These are phyloP conservation scores for Eucalyptus cloeziana DNA, from an alignment of 345 rosid species.

Conservation along the genomic window DNA sequence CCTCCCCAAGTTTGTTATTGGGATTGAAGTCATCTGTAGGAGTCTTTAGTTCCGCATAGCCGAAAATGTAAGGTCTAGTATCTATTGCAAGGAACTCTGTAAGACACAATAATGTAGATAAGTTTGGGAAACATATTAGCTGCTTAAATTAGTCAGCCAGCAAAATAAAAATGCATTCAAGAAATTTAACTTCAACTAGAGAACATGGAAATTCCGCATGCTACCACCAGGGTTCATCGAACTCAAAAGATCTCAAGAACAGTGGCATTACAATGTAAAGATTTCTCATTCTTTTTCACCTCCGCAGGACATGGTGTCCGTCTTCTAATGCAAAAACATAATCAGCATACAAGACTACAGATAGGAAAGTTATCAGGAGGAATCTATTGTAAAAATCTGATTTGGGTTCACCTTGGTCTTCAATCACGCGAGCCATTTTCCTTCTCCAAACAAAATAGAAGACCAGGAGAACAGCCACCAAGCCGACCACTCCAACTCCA, in stretches of 20 bases:
- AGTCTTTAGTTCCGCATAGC: conserved; percentile 38
- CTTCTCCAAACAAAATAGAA: conserved; percentile 23
- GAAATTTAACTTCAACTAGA: not conserved
- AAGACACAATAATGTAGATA: not conserved
- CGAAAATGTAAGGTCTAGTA: conserved; percentile 47
- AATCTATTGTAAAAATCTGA: not conserved
- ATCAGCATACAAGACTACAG: not conserved
- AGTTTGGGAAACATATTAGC: not conserved
- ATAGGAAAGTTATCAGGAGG: not conserved
- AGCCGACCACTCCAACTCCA: conserved; percentile 23
- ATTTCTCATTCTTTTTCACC: not conserved
- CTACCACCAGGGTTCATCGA: not conserved
- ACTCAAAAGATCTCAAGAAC: not conserved
- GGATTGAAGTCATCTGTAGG: conserved; percentile 53
- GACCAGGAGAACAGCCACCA: conserved; percentile 12
- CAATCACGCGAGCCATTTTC: conserved; percentile 7
- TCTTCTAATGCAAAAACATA: not conserved
- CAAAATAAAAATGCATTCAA: not conserved
- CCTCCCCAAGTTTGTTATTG: conserved; percentile 71
- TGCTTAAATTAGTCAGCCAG: not conserved
- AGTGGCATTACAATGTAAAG: not conserved
- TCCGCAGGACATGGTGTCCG: fast-evolving
- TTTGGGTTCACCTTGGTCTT: conserved; percentile 40
- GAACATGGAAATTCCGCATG: not conserved
- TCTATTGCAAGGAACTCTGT: conserved; percentile 40